Evolutionary conservation across 2,329 filamentous ascomycete species (phyloP).

Genomic region (Dactylellina sp.): DNA sequence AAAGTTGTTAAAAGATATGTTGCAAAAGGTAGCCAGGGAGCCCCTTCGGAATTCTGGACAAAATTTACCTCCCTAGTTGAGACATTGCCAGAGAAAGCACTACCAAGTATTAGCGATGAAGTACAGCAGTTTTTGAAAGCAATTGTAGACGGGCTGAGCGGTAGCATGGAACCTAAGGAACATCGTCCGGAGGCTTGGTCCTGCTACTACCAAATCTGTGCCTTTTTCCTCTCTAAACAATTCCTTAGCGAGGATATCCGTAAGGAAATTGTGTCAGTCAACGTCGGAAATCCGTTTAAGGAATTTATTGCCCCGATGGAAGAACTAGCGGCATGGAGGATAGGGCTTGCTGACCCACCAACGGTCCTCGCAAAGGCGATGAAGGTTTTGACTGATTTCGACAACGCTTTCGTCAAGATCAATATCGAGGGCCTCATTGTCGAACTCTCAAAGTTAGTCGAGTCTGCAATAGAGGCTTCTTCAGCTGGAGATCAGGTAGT

Average conservation of each 20-base stretch:
- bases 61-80: constrained; percentile 73
- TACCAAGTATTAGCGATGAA: constrained; percentile 70
- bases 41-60: constrained; percentile 78
- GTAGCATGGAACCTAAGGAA: constrained; percentile 78
- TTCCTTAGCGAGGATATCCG: constrained; percentile 35
- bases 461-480: constrained; percentile 19
- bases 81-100: constrained; percentile 68
- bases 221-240: constrained; percentile 66
- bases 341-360: constrained; percentile 47
- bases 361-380: constrained; percentile 49
- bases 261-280: constrained; percentile 47
- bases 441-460: constrained; percentile 44
- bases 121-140: constrained; percentile 74
- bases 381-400: constrained; percentile 52
- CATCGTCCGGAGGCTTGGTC: constrained; percentile 79
- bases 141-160: constrained; percentile 76
- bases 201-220: constrained; percentile 76
- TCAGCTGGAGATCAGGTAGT: constrained; percentile 7
- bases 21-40: constrained; percentile 85
- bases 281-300: constrained; percentile 50
- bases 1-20: constrained; percentile 77
- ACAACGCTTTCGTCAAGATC: constrained; percentile 32
- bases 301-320: constrained; percentile 47
- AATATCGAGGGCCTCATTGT: constrained; percentile 24
- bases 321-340: constrained; percentile 50